These are phyloP conservation scores for Dothideomycetes sp. DNA, from an alignment of 2,329 filamentous ascomycete genomes.

Conservation along the genomic window DNA sequence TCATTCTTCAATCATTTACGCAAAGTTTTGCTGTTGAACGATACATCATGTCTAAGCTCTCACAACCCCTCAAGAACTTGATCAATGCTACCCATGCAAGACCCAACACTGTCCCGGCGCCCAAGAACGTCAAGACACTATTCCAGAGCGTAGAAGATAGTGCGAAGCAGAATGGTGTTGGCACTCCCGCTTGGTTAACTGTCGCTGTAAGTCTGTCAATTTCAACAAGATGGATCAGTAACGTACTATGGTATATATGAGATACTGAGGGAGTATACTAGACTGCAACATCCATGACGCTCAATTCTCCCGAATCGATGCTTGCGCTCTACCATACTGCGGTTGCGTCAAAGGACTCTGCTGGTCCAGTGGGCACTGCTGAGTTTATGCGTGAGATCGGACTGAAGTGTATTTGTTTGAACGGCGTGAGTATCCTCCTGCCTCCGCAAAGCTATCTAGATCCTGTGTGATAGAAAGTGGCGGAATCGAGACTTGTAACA, in stretches of 20 bases:
- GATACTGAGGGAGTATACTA: slow-evolving; percentile 20
- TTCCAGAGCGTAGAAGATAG: slow-evolving; percentile 54
- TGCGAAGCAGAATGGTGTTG: slow-evolving; percentile 51
- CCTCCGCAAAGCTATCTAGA: not conserved
- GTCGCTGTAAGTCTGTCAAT: slow-evolving; percentile 42
- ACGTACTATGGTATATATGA: not conserved
- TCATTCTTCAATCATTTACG: not conserved
- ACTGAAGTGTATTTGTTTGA: slow-evolving; percentile 69
- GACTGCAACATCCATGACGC: slow-evolving; percentile 73
- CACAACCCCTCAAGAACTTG: slow-evolving; percentile 58
- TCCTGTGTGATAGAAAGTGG: no score
- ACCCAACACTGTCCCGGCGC: slow-evolving; percentile 54
- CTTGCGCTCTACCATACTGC: slow-evolving; percentile 46
- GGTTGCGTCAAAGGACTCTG: slow-evolving; percentile 18
- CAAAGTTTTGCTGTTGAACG: not conserved
- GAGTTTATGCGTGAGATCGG: slow-evolving; percentile 67
- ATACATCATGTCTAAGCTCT: slow-evolving; percentile 59
- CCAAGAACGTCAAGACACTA: slow-evolving; percentile 50
- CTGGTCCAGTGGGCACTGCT: slow-evolving; percentile 38
- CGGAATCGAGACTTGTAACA: no score
- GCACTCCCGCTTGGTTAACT: slow-evolving; percentile 53
- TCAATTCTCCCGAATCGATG: slow-evolving; percentile 74
- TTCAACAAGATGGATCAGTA: not conserved
- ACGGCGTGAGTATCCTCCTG: slow-evolving; percentile 41
- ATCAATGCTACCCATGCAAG: slow-evolving; percentile 60